Percentiles rank a stretch among this genome's conserved stretches.
Conservation (phyloP, 176 grass and related monocot species). For the Alloteropsis semialata region DNA sequence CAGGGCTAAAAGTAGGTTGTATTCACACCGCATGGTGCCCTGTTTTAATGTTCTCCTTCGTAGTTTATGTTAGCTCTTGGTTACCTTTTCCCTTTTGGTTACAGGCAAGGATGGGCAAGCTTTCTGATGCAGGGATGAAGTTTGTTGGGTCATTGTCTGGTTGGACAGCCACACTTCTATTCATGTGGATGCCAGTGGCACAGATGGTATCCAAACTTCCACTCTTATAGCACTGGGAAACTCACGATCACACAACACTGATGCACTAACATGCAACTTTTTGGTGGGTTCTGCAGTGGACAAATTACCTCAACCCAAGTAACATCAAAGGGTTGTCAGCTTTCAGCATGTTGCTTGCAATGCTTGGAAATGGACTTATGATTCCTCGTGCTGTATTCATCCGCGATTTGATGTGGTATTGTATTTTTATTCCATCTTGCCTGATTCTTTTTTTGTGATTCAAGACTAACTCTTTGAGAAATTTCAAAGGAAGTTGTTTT, state of each 20-base stretch:
- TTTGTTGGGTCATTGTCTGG: conserved; percentile 85
- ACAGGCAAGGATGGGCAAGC: conserved; percentile 81
- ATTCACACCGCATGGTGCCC: neutral
- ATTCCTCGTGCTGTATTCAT: conserved; percentile 99
- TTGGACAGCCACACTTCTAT: conserved; percentile 98
- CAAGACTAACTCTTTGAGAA: neutral
- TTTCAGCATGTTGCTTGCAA: conserved; percentile 97
- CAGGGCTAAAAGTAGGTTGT: neutral
- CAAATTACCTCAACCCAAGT: conserved; percentile 96
- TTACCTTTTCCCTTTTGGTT: conserved; percentile 35
- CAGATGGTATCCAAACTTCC: conserved; percentile 71
- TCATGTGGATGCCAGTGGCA: conserved; percentile 98
- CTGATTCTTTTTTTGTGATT: conserved; percentile 4
- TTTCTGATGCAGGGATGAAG: conserved; percentile 54
- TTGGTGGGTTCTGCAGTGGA: conserved; percentile 73
- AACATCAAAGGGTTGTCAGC: conserved; percentile 95
- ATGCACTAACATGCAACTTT: conserved; percentile 28
- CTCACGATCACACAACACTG: conserved; percentile 12
- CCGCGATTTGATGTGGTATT: conserved; percentile 96
- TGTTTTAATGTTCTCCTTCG: neutral
- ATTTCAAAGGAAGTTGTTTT: neutral
- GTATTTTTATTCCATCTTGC: conserved; percentile 21
- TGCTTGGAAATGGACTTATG: conserved; percentile 98
- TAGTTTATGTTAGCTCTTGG: conserved; percentile 33
- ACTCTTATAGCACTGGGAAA: conserved; percentile 18